Evolutionary conservation across 176 grass and related monocot species (phyloP), one percentile per base, ranked within the genome.

Genomic region (Cenchrus americanus): DNA sequence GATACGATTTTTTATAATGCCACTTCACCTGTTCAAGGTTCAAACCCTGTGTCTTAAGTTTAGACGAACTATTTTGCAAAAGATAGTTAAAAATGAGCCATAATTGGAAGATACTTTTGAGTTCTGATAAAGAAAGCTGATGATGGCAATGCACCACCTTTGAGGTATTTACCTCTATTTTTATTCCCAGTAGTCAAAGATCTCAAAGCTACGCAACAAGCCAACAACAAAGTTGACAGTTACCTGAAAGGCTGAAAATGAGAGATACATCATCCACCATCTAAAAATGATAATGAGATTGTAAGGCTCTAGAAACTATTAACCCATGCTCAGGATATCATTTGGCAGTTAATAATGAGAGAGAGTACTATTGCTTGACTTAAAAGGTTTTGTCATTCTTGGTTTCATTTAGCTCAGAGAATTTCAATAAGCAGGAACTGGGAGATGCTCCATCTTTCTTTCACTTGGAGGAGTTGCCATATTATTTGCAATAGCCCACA

Each of bases 121-220:
- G 14, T 17, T 52, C 17, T 40, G 22, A 32, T 40, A 69, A 69
- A 81, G 22, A 80, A 40, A 27, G 10, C 6, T 66, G 8, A 32
- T 55, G 71, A 81, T 76, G 64, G 63, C 52, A 46, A 64, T 37
- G 8, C 10, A 18, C n/a, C 43, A 61, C 44, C 48, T 81, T 64
- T 48, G 54, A 64, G 54, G 64, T 57, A 8, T 75, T 70, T 76
- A 51, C 43, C 49, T 34, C 8, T 52, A 79, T 46, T 69, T 43
- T 66, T 30, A 8, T 76, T 61, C 5, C 11, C 24, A n/a, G 10
- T n/a, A 53, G 18, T 34, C 55, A 62, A 80, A 52, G 34, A 37
- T 37, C 34, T 22, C 8, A n/a, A 59, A 59, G 19, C 7, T 19
- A 80, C 47, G 34, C 8, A 52, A 60, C n/a, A n/a, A n/a, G n/a